Conservation (phyloP, 2,329 filamentous ascomycete genomes). For the Coniochaeta sp. region DNA sequence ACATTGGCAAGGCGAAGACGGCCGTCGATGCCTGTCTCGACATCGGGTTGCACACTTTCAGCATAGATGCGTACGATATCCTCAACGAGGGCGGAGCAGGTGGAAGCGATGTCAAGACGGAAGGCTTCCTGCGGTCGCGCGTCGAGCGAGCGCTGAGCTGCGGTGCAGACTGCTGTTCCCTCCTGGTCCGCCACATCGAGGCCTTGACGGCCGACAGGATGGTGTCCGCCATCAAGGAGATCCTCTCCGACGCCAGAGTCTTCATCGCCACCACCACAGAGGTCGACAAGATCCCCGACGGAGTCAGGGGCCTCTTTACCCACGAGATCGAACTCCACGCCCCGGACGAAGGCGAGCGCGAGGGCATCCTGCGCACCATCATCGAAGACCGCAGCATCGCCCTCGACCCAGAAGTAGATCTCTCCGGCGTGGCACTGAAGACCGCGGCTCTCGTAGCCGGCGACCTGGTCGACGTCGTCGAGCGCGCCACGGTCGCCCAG, state of each 20-base stretch:
- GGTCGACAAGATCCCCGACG: slow-evolving; percentile 87
- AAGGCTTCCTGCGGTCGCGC: slow-evolving; percentile 79
- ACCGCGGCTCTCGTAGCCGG: slow-evolving; percentile 93
- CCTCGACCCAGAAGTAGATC: slow-evolving; percentile 76
- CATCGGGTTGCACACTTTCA: slow-evolving; percentile 82
- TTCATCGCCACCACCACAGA: slow-evolving; percentile 92
- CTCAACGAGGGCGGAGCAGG: slow-evolving; percentile 84
- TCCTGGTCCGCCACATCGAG: slow-evolving; percentile 87
- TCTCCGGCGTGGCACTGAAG: slow-evolving; percentile 81
- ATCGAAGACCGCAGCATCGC: slow-evolving; percentile 68
- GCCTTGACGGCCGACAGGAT: slow-evolving; percentile 88
- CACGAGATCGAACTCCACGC: slow-evolving; percentile 92
- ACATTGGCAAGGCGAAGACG: slow-evolving; percentile 83
- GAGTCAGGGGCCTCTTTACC: slow-evolving; percentile 83
- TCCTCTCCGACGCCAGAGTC: slow-evolving; percentile 71
- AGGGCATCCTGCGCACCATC: slow-evolving; percentile 75
- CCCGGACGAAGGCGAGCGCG: slow-evolving; percentile 85
- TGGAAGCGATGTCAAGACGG: slow-evolving; percentile 87
- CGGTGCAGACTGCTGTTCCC: slow-evolving; percentile 71
- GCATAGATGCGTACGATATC: slow-evolving; percentile 88
- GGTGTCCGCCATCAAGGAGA: slow-evolving; percentile 73
- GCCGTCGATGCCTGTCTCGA: slow-evolving; percentile 74
- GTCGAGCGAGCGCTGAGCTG: slow-evolving; percentile 86
- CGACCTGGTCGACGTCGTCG: slow-evolving; percentile 89
- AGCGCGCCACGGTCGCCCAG: slow-evolving; percentile 75